Evolutionary conservation across 768 basidiomycete genomes (phyloP).

Genomic region (Amanita pallidorosea): DNA sequence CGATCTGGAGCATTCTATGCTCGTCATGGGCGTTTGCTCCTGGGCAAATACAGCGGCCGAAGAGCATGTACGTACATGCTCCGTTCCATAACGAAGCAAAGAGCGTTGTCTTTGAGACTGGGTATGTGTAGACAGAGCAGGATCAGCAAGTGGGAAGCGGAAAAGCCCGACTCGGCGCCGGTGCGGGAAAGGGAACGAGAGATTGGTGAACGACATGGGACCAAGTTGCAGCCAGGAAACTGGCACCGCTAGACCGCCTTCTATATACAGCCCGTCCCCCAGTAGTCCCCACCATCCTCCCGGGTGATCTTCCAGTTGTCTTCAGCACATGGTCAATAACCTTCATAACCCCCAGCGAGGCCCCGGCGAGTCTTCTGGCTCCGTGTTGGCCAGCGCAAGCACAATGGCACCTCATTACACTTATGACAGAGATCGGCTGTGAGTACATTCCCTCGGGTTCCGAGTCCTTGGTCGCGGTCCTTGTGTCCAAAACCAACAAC

Average conservation of each 20-base stretch:
- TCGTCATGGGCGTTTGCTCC: not conserved
- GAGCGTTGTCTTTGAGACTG: too few species aligned
- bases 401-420: slow-evolving; percentile 16
- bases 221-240: slow-evolving; percentile 3
- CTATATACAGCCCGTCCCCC: slow-evolving; percentile 2
- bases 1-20: not conserved
- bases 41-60: not conserved
- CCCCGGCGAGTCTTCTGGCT: not conserved
- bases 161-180: not conserved
- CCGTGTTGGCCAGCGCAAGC: not conserved
- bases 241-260: slow-evolving; percentile 1
- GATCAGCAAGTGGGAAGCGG: not conserved
- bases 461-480: slow-evolving; percentile 24
- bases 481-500: not conserved
- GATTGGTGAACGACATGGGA: slow-evolving; percentile 4
- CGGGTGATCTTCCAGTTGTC: not conserved
- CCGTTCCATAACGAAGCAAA: not conserved
- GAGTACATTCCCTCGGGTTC: slow-evolving; percentile 16
- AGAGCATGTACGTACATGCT: not conserved
- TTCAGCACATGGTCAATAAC: slow-evolving; percentile 4
- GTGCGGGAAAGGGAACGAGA: slow-evolving; percentile 7
- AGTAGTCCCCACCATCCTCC: slow-evolving; percentile 4
- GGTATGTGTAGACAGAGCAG: too few species aligned
- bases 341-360: slow-evolving; percentile 2
- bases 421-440: slow-evolving; percentile 30